Base-by-base conservation (phyloP, 257 asterid genomes). In the Craterostigma plantagineum region DNA sequence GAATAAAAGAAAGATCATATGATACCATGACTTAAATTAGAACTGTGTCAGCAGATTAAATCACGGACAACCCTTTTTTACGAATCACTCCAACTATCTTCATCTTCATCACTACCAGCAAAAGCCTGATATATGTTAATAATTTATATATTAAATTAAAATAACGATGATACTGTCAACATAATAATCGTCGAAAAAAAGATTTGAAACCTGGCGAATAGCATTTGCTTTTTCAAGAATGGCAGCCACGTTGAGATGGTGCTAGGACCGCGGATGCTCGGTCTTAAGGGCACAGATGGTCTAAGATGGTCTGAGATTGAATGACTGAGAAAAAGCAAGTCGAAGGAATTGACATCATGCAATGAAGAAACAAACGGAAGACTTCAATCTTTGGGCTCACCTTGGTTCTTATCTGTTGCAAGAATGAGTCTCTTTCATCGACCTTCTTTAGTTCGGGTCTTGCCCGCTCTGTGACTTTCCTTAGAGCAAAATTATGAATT, bases 191-290 rank as follows among this genome's bases (percentile, higher is more conserved):
- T n/a, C n/a, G 10, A 18, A 4, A 7, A 18, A 43, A 43, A 7
- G 8, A 16, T 7, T 8, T 33, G 12, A 38, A 77, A 36, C 85
- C 78, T 70, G 84, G 48, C 91, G 91, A 46, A 74, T 78, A 10
- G 84, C 64, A 49, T 68, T 78, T 61, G 85, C 92, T 64, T 66
- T 78, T 55, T 75, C 81, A 69, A 78, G 55, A 35, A 78, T 63
- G 33, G 92, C 85, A 53, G 79, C 72, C 44, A 78, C 85, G 43
- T 46, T 74, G 42, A 78, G 66, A 66, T 78, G 50, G 85, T 71
- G 47, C 41, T 66, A 43, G 76, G 92, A 42, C 71, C 76, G 49
- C 59, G 74, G 59, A 74, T 49, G 56, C 56, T 66, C 33, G 92
- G 79, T 50, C 85, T 66, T 56, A 67, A 55, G 39, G 62, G 60